Percentiles rank a stretch among this genome's conserved stretches.
Evolutionary conservation across 805 yeast genomes (phyloP).

Genomic region (Nakazawaea siamensis): DNA sequence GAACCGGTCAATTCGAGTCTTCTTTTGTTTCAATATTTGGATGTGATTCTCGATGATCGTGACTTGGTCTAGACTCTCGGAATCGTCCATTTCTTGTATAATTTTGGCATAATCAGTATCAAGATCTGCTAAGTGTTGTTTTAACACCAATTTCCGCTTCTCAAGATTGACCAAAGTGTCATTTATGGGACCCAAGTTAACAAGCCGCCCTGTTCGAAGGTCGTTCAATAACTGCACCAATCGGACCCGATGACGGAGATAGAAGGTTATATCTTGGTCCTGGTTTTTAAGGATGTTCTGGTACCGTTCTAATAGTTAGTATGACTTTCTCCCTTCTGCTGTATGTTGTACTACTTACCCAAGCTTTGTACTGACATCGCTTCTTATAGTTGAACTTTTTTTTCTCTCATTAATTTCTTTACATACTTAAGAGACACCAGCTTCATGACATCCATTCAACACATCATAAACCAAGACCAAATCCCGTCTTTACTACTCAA

Average conservation of each 20-base stretch:
- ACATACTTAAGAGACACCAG: no score
- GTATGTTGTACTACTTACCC: no score
- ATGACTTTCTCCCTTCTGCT: no score
- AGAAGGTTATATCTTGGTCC: constrained; percentile 6
- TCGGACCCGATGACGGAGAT: constrained; percentile 6
- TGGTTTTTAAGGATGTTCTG: no score
- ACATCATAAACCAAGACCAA: no score
- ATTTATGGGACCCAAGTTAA: constrained; percentile 4
- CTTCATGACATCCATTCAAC: no score
- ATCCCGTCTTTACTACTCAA: constrained; percentile 1
- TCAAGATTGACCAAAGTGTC: constrained; percentile 8
- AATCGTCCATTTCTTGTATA: not conserved
- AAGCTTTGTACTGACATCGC: no score
- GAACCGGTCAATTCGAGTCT: constrained; percentile 1
- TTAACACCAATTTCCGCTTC: constrained; percentile 6
- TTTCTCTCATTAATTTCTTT: no score
- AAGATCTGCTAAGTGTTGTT: constrained; percentile 7
- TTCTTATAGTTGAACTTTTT: no score
- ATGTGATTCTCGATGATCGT: not conserved
- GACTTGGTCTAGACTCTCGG: not conserved
- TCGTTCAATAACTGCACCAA: constrained; percentile 5
- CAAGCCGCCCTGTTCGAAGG: constrained; percentile 1
- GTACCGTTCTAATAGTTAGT: no score
- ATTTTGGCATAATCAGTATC: constrained; percentile 5
- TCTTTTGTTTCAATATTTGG: not conserved